phyloP scores from a whole-genome alignment of 768 basidiomycete genomes.

The Tricholoma terreum region DNA sequence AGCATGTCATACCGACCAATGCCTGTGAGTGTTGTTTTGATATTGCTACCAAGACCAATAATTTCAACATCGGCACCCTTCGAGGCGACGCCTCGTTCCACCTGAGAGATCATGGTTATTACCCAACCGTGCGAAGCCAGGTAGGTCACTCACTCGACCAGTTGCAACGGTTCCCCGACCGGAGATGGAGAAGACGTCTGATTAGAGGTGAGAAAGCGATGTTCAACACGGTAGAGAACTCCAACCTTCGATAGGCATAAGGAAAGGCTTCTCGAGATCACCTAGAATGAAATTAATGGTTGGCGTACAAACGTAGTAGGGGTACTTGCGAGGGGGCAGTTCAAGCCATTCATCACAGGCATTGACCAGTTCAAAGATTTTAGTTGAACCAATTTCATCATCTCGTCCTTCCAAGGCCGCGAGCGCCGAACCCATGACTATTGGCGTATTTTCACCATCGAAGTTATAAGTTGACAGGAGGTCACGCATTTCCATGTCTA shows the following conservation, averaged over 20 bases:
- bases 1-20: constrained; percentile 53
- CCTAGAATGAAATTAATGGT: constrained; percentile 39
- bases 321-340: constrained; percentile 75
- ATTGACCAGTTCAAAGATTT: constrained; percentile 78
- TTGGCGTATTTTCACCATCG: constrained; percentile 97
- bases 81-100: constrained; percentile 86
- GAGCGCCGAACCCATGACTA: constrained; percentile 94
- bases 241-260: constrained; percentile 87
- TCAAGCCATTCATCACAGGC: constrained; percentile 95
- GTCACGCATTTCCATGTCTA: constrained; percentile 99
- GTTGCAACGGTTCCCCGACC: constrained; percentile 98
- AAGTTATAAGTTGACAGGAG: constrained; percentile 88
- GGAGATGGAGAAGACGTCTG: constrained; percentile 94
- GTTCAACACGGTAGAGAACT: not conserved
- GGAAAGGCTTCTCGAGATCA: constrained; percentile 97
- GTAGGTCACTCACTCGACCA: constrained; percentile 64
- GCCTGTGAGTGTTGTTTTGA: constrained; percentile 95
- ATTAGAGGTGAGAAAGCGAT: constrained; percentile 1
- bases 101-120: constrained; percentile 38
- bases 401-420: constrained; percentile 90
- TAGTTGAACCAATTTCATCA: constrained; percentile 72
- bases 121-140: not conserved
- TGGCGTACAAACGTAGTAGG: not conserved
- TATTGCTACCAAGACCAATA: constrained; percentile 72
- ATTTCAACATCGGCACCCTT: constrained; percentile 96